Evolutionary conservation across 345 rosid genomes (phyloP).

Genomic region (Citrus cavaleriei): DNA sequence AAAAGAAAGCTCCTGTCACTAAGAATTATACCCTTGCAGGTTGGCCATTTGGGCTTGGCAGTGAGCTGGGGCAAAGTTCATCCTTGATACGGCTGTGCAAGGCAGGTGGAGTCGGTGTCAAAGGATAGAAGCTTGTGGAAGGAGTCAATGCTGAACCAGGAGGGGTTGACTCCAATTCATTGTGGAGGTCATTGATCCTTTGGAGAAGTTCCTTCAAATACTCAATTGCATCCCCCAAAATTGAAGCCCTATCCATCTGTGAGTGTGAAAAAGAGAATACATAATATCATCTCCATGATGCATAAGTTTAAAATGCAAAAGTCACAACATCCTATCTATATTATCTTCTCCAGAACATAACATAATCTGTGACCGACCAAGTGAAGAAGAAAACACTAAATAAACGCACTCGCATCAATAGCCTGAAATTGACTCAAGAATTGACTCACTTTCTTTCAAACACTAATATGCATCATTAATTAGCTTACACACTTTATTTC

Average conservation of each 20-base stretch:
- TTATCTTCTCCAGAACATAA: too few species aligned
- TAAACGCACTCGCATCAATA: not conserved
- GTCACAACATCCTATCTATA: not conserved
- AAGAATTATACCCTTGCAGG: constrained; percentile 57
- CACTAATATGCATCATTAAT: not conserved
- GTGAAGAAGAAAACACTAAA: not conserved
- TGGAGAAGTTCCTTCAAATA: constrained; percentile 93
- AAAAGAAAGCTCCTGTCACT: not conserved
- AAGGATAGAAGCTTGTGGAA: constrained; percentile 57
- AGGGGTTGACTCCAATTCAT: constrained; percentile 70
- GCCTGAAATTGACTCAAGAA: not conserved
- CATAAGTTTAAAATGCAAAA: not conserved
- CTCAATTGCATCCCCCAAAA: constrained; percentile 92
- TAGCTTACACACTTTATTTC: not conserved
- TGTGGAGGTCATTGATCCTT: constrained; percentile 87
- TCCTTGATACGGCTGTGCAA: constrained; percentile 76
- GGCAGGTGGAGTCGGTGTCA: constrained; percentile 77
- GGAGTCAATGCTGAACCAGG: constrained; percentile 49
- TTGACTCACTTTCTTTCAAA: not conserved
- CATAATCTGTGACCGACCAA: too few species aligned
- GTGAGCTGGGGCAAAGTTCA: constrained; percentile 63
- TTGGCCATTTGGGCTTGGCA: constrained; percentile 78
- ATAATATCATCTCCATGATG: not conserved
- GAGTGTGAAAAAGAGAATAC: not conserved
- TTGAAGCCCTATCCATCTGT: constrained; percentile 98